phyloP scores from a whole-genome alignment of 1,284 basidiomycete genomes.

The Exobasidium rhododendri region DNA sequence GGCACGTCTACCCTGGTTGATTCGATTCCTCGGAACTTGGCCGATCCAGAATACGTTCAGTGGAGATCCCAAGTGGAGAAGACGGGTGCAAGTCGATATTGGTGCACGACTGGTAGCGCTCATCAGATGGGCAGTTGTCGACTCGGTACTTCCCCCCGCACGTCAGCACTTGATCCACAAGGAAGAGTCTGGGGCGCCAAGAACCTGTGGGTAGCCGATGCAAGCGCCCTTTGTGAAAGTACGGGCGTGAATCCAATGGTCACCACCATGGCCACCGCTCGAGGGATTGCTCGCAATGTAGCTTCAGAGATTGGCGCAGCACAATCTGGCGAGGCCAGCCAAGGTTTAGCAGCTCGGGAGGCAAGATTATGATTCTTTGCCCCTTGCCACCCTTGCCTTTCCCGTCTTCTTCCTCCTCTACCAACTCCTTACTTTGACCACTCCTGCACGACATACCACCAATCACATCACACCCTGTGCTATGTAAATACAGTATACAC shows the following conservation, averaged over 20 bases:
- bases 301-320: slow-evolving; percentile 46
- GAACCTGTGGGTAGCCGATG: slow-evolving; percentile 58
- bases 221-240: slow-evolving; percentile 56
- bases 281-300: slow-evolving; percentile 48
- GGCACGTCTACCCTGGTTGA: slow-evolving; percentile 37
- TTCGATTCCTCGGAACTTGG: slow-evolving; percentile 37
- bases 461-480: too few species aligned
- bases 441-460: too few species aligned
- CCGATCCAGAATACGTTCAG: slow-evolving; percentile 37
- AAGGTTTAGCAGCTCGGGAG: not conserved
- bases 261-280: slow-evolving; percentile 52
- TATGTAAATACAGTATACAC: too few species aligned
- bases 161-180: slow-evolving; percentile 55
- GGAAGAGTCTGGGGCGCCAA: slow-evolving; percentile 57
- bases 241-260: slow-evolving; percentile 60
- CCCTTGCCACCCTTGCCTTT: not conserved
- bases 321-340: not conserved
- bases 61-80: slow-evolving; percentile 49
- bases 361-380: not conserved
- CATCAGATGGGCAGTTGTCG: slow-evolving; percentile 58
- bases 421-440: too few species aligned
- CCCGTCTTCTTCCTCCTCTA: too few species aligned
- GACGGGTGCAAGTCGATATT: slow-evolving; percentile 33
- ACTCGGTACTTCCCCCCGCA: slow-evolving; percentile 54
- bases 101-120: slow-evolving; percentile 38